Evolutionary conservation across 257 asterid species (phyloP).

Genomic region (Nemophila menziesii): DNA sequence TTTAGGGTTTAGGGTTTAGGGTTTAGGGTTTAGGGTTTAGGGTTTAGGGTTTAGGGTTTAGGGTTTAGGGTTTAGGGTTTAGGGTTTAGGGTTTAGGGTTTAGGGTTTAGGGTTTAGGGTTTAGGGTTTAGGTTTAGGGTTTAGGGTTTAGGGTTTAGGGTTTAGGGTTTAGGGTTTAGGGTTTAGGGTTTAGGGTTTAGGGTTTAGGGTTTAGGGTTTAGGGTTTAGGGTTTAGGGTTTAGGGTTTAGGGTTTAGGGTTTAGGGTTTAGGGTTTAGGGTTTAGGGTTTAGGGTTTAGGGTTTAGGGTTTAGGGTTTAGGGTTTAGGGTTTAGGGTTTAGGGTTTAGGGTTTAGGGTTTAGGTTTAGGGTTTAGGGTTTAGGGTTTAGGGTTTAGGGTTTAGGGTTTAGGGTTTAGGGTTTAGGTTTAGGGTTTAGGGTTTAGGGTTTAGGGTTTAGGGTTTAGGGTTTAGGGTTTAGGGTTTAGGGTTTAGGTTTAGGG

Average conservation of each 20-base stretch:
- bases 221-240: slow-evolving; percentile 4
- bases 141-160: slow-evolving; percentile 12
- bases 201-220: slow-evolving; percentile 4
- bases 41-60: slow-evolving; percentile 10
- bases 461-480: neutral
- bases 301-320: slow-evolving; percentile 14
- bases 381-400: slow-evolving; percentile 5
- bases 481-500: neutral
- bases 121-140: slow-evolving; percentile 8
- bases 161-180: slow-evolving; percentile 8
- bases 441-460: slow-evolving; percentile 1
- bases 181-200: slow-evolving; percentile 3
- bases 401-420: slow-evolving; percentile 1
- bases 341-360: slow-evolving; percentile 2
- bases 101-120: slow-evolving; percentile 12
- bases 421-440: slow-evolving; percentile 1
- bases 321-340: slow-evolving; percentile 6
- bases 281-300: slow-evolving; percentile 10
- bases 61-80: slow-evolving; percentile 13
- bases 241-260: slow-evolving; percentile 9
- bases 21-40: slow-evolving; percentile 8
- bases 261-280: slow-evolving; percentile 12
- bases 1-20: slow-evolving; percentile 6
- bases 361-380: slow-evolving; percentile 3
- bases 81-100: slow-evolving; percentile 12